Evolutionary conservation across 2,329 filamentous ascomycete genomes (phyloP), one percentile per base, ranked within the genome.

Genomic region (Triangularia verruculosa): DNA sequence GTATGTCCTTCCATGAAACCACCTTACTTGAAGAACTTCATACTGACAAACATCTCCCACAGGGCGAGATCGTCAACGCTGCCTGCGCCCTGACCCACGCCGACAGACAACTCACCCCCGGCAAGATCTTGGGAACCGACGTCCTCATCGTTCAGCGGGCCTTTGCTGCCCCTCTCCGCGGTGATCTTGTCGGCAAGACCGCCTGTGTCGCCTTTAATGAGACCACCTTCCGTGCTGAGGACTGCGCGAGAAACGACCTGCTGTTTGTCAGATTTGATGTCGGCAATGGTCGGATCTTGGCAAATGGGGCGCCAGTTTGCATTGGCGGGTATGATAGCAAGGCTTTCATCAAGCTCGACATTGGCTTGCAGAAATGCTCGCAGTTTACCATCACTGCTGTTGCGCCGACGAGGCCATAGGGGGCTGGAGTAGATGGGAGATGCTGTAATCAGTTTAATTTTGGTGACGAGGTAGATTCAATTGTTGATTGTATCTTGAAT

Each of bases 31-130:
- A 39, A 39, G 2, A 39, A n/a, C 34, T 3, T 22, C 28, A 12
- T 8, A 62, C 59, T 30, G 24, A 2, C 13, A 27, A 32, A 1
- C 4, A 4, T 53, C 24, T 39, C 8, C 53, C 4, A 30, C 30
- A 78, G 76, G 77, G 62, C 74, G 78, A 64, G 34, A 78, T 79
- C 20, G 78, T 79, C 54, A 74, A 79, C 59, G 75, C 77, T 27
- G 76, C 76, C 28, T 78, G 76, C 58, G 76, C 73, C 57, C 66
- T 75, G 65, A 69, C 69, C 2, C 70, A 76, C 6, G 76, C 74
- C 7, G 76, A 79, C 68, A 73, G 77, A n/a, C 75, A 79, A 68
- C 69, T 79, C 2, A 77, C 74, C 3, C 75, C 76, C 12, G 72
- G 74, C 7, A 77, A 73, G 7, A 59, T 75, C 24, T 68, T 71